Evolutionary conservation across 352 stramenopile genomes (phyloP), one percentile per base, ranked within the genome.

Genomic region (Phytopythium kandeliae): DNA sequence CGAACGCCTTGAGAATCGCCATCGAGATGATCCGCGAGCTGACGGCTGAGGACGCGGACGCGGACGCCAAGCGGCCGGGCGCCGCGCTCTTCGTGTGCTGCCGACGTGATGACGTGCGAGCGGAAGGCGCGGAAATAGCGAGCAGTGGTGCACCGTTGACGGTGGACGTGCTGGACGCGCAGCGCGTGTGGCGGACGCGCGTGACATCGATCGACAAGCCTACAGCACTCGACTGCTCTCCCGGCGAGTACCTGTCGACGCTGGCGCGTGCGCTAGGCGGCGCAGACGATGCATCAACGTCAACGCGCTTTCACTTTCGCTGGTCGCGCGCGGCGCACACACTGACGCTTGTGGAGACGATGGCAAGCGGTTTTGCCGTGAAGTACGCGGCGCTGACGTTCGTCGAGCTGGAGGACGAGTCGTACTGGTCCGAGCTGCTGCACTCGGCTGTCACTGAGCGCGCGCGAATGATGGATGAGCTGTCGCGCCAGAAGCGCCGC

Each of bases 271-370:
- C 51, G 2, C 57, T 74, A 17, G 56, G 43, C 22, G 17, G 33
- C 31, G 31, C 13, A 3, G 28, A 42, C 8, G 31, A 17, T 16
- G 28, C 19, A 16, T 24, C 28, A 24, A 10, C 12, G 4, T 26
- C 48, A 3, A 11, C 48, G 13, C 52, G 57, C 25, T 86, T 86
- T 30, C 34, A 60, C 48, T 71, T 74, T 36, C 70, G 67, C 26
- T 86, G 74, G 74, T 66, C 64, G 41, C 65, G 49, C 21, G 30
- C 52, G 21, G 59, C 55, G 34, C 35, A 24, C 0, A 55, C 49
- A 53, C 54, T 86, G 59, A 86, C 74, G 56, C 53, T 86, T 25
- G 72, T 83, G 67, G 74, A 84, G 48, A 49, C 42, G 11, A 51
- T 67, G n/a, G 50, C 51, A 16, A 30, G 40, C 40, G 53, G 55